Percentiles rank a stretch among this genome's conserved stretches.
Conservation (phyloP, 345 rosid species). For the Eucalyptus curtisii region DNA sequence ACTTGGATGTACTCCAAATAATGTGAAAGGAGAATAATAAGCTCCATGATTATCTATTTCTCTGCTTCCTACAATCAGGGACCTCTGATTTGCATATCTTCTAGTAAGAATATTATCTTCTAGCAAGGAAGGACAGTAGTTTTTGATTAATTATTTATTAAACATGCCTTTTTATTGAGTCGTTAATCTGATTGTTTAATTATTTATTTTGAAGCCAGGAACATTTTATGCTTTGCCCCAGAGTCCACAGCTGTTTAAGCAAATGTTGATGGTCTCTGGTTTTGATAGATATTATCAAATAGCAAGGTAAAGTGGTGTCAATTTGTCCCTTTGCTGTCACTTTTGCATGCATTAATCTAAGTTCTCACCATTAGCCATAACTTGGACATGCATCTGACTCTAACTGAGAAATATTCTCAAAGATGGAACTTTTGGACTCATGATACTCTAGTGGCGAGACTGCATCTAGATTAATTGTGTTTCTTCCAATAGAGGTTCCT, state of each 20-base stretch:
- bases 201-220: conserved; percentile 84
- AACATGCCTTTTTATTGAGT: conserved; percentile 4
- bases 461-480: not conserved
- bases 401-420: not conserved
- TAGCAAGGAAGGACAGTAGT: not conserved
- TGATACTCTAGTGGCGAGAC: not conserved
- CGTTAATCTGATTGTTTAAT: conserved; percentile 18
- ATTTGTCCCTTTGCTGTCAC: not conserved
- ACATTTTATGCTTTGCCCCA: conserved; percentile 96
- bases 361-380: not conserved
- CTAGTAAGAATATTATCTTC: not conserved
- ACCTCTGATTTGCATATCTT: not conserved
- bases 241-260: conserved; percentile 95
- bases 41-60: not conserved
- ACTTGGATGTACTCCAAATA: not conserved
- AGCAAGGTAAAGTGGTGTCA: conserved; percentile 50
- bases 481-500: not conserved
- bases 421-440: not conserved
- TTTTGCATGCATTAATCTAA: not conserved
- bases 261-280: conserved; percentile 98
- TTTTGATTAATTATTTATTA: not conserved
- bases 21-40: not conserved
- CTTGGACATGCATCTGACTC: not conserved
- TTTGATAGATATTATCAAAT: conserved; percentile 93
- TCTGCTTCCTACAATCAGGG: not conserved